Evolutionary conservation across 345 rosid species (phyloP).

Genomic region (Isatis tinctoria): DNA sequence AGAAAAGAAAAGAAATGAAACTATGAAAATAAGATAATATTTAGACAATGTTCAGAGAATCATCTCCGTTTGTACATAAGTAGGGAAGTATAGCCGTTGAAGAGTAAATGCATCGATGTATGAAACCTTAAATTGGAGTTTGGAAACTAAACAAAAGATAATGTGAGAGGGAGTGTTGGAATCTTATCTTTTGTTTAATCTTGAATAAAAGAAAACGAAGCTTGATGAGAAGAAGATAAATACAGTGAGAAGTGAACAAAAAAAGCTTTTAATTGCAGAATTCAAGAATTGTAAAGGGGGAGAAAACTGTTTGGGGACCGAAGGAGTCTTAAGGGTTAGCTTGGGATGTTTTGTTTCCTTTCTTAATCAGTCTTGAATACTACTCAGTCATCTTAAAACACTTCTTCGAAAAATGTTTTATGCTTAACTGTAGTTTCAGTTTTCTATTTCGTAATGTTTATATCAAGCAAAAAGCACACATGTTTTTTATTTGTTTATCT

Average conservation of each 20-base stretch:
- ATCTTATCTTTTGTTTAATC: too few species aligned
- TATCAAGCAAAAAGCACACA: too few species aligned
- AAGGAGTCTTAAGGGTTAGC: conserved; percentile 94
- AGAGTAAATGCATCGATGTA: neutral
- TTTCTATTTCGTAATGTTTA: conserved; percentile 74
- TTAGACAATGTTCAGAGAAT: neutral
- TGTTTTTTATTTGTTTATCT: too few species aligned
- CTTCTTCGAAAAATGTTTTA: conserved; percentile 1
- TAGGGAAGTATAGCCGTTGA: neutral
- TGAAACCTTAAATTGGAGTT: neutral
- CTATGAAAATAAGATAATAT: neutral
- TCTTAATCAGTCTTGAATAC: conserved; percentile 2
- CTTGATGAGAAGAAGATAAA: too few species aligned
- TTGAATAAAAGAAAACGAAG: too few species aligned
- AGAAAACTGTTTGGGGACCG: conserved; percentile 78
- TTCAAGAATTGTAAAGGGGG: conserved; percentile 68
- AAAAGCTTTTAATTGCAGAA: conserved; percentile 35
- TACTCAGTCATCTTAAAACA: neutral
- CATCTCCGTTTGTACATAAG: neutral
- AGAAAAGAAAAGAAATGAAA: neutral
- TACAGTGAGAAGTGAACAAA: too few species aligned
- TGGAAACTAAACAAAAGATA: neutral
- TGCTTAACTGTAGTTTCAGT: conserved; percentile 42
- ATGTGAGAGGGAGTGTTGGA: neutral
- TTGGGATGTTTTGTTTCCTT: conserved; percentile 98